A percentile compares a stretch with the other conserved stretches of the same genome.
Conservation (phyloP, 257 asterid species). For the Anisodus tanguticus region DNA sequence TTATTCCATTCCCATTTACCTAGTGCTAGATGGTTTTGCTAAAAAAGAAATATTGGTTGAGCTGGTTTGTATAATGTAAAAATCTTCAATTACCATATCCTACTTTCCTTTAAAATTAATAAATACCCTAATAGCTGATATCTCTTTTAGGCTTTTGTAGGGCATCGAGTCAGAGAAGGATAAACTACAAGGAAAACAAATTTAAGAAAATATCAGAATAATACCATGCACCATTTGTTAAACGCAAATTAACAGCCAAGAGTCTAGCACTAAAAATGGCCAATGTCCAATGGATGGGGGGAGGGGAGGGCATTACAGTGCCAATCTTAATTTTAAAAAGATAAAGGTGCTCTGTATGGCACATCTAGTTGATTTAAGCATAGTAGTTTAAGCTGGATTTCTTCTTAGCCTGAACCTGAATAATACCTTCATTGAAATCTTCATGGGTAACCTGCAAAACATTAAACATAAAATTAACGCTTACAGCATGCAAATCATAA, state of each 20-base stretch:
- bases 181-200: neutral
- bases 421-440: slow-evolving; percentile 93
- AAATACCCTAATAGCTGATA: neutral
- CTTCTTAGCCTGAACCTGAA: slow-evolving; percentile 95
- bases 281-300: neutral
- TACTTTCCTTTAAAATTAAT: neutral
- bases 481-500: neutral
- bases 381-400: slow-evolving; percentile 84
- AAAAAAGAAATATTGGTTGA: neutral
- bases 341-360: neutral
- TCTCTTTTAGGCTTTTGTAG: neutral
- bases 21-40: too few relatives aligned
- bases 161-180: neutral
- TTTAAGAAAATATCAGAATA: neutral
- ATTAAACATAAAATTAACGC: neutral
- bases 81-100: neutral
- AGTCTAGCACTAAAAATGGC: neutral
- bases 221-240: neutral
- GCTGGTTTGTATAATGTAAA: neutral
- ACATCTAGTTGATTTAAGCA: slow-evolving; percentile 47
- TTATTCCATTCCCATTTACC: too few relatives aligned
- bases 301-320: neutral
- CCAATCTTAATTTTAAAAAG: neutral
- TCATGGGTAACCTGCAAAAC: slow-evolving; percentile 78
- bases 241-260: neutral